Base-by-base conservation (phyloP, 495 filamentous ascomycete genomes). In the Trichodelitschia bisporula region DNA sequence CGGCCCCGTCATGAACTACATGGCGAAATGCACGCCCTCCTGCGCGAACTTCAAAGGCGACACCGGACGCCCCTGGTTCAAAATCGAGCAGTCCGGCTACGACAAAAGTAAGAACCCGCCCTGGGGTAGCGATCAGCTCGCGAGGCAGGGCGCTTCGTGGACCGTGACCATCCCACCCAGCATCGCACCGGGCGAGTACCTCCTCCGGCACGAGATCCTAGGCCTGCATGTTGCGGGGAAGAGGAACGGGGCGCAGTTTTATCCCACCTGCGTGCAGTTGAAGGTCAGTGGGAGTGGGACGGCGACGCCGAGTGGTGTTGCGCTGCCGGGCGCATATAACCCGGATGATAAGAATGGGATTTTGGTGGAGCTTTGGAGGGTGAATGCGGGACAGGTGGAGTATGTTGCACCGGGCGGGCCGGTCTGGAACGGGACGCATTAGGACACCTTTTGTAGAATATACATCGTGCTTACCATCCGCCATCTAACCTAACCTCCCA, bases 191-290 rank as follows among this genome's bases (percentile, higher is more conserved):
- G 43, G 43, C n/a, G 33, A 43, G 16, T 43, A 43, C 26, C 36
- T 46, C 4, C 36, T 46, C 30, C 26, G 40, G 3, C 43, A 46
- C 28, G 43, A 46, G 30, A 15, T 43, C 8, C 14, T 46, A 3
- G 43, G 37, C 4, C 16, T 43, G 3, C 43, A 46, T 18, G 35
- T 36, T 14, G 37, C 34, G 3, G 40, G 40, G 17, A 45, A 44
- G 18, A 38, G 35, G n/a, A 35, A 44, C 26, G 38, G 37, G 32
- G 32, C 3, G 28, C 15, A 16, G 29, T 18, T 55, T 38, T 57
- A 54, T 31, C 40, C 53, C 29, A 46, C 57, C 36, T 59, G 54
- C 33, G 56, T 55, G 3, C 52, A 59, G 38, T 29, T 59, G 15
- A 49, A 38, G 19, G 46, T 59, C 10, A 40, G 40, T 3, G 54